Percentiles rank a stretch among this genome's conserved stretches.
Conservation (phyloP, 2,329 filamentous ascomycete genomes). For the Aspergillus luchuensis region DNA sequence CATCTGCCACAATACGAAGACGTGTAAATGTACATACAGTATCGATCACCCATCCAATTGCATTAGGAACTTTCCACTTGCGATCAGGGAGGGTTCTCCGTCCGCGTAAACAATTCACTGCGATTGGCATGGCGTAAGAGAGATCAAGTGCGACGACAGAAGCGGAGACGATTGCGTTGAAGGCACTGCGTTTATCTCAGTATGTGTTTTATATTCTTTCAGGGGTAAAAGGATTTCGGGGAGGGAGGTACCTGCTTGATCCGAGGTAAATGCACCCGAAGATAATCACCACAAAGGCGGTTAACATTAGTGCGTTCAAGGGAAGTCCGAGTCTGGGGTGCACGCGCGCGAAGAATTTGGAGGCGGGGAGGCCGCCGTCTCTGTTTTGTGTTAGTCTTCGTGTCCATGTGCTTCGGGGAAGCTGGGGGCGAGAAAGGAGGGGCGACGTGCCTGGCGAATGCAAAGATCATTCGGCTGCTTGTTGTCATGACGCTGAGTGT, state of each 20-base stretch:
- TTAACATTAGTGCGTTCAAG: slow-evolving; percentile 65
- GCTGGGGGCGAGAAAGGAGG: no score
- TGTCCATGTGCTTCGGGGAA: not conserved
- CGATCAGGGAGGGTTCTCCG: slow-evolving; percentile 64
- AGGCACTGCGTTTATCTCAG: slow-evolving; percentile 51
- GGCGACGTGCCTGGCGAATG: slow-evolving; percentile 28
- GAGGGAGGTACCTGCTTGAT: slow-evolving; percentile 40
- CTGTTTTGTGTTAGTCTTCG: slow-evolving; percentile 29
- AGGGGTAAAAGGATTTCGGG: slow-evolving; percentile 25
- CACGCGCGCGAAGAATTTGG: slow-evolving; percentile 61
- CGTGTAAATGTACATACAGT: slow-evolving; percentile 32
- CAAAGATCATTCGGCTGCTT: slow-evolving; percentile 36
- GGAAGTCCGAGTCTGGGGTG: slow-evolving; percentile 64
- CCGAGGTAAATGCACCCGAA: slow-evolving; percentile 71
- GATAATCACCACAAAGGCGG: slow-evolving; percentile 62
- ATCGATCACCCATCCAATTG: slow-evolving; percentile 63
- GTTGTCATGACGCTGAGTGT: slow-evolving; percentile 36
- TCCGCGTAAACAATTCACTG: slow-evolving; percentile 68
- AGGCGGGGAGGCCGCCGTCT: slow-evolving; percentile 67
- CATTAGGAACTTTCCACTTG: slow-evolving; percentile 57
- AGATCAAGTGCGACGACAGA: slow-evolving; percentile 72
- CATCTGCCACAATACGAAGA: not conserved
- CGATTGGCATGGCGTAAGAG: slow-evolving; percentile 72
- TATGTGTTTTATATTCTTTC: no score
- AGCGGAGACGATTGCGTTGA: slow-evolving; percentile 70